Base-by-base conservation (phyloP, 768 basidiomycete genomes). In the Galerina sulciceps region DNA sequence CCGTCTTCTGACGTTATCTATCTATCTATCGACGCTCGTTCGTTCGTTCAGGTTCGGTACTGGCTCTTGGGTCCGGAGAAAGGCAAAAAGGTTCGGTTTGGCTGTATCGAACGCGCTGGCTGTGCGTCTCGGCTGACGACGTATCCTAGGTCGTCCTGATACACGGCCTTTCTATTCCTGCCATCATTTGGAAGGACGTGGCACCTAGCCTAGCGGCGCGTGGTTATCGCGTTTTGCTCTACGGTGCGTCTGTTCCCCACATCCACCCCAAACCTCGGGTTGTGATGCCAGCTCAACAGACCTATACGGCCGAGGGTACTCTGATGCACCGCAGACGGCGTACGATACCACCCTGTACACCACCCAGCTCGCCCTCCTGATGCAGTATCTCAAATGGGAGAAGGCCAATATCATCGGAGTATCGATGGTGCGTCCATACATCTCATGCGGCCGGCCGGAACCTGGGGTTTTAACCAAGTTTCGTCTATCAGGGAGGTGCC, bases 221-320 rank as follows among this genome's bases (percentile, higher is more conserved):
- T 53, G 90, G 90, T 6, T 88, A 85, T 75, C 88, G 88, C 55
- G 86, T 93, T 46, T 79, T 94, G 22, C 76, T 91, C 6, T 94
- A 91, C 62, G 90, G 90, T 90, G 41, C 20, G 76, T 67, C 22
- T 23, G 35, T 26, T n/a, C 11, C 9, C 46, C 17, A 22, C 35
- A 42, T 37, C 35, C 4, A 11, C 23, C 44, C n/a, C 31, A 47
- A 13, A 40, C 20, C 40, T 23, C 4, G 48, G 34, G 4, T 37
- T 36, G 11, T 36, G 48, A 6, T 35, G 9, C 36, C 10, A 34
- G n/a, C 20, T 42, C 17, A 20, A 23, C 59, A 91, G 91, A 94
- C 74, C 76, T 93, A 17, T 92, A 91, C 59, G 92, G 91, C 11
- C 82, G 91, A 38, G 91, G 91, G 4, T 94, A 93, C 72, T 91